A percentile compares a stretch with the other conserved stretches of the same genome.
Evolutionary conservation across 2,329 filamentous ascomycete species (phyloP).

Genomic region (Arachnomyces sp.): DNA sequence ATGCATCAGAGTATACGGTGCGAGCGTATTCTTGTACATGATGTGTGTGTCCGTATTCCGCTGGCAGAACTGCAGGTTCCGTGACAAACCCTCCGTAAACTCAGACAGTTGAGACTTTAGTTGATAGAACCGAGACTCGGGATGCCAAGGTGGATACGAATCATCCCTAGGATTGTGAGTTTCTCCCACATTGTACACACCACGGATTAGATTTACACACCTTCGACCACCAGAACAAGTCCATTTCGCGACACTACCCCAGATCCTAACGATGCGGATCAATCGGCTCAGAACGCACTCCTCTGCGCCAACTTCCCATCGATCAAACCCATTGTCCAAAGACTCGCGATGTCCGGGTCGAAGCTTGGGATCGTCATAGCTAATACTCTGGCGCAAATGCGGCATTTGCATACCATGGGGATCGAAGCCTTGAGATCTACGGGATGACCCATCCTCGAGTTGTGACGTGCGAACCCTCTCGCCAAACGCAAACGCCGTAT

Average conservation of each 20-base stretch:
- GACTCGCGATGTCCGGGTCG: constrained; percentile 27
- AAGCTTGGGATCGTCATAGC: constrained; percentile 31
- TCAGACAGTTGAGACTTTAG: constrained; percentile 39
- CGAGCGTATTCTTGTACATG: constrained; percentile 41
- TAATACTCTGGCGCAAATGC: constrained; percentile 33
- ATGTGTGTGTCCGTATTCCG: constrained; percentile 49
- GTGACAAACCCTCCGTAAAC: constrained; percentile 44
- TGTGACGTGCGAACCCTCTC: constrained; percentile 45
- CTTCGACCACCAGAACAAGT: constrained; percentile 46
- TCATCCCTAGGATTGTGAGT: constrained; percentile 30
- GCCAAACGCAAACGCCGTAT: constrained; percentile 48
- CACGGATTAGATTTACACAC: constrained; percentile 21
- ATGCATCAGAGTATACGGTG: constrained; percentile 49
- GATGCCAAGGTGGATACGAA: constrained; percentile 46
- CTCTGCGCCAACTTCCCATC: constrained; percentile 45
- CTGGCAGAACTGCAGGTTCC: constrained; percentile 42
- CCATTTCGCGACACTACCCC: constrained; percentile 49
- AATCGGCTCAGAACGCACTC: constrained; percentile 48
- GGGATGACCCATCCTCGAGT: constrained; percentile 36
- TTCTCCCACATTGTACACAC: not conserved
- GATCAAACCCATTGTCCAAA: constrained; percentile 39
- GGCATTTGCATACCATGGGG: constrained; percentile 35
- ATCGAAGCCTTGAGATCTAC: constrained; percentile 32
- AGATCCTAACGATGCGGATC: constrained; percentile 47
- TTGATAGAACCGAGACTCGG: constrained; percentile 40